These are phyloP conservation scores for Xylaria bambusicola DNA, from an alignment of 495 filamentous ascomycete genomes.

Conservation along the genomic window DNA sequence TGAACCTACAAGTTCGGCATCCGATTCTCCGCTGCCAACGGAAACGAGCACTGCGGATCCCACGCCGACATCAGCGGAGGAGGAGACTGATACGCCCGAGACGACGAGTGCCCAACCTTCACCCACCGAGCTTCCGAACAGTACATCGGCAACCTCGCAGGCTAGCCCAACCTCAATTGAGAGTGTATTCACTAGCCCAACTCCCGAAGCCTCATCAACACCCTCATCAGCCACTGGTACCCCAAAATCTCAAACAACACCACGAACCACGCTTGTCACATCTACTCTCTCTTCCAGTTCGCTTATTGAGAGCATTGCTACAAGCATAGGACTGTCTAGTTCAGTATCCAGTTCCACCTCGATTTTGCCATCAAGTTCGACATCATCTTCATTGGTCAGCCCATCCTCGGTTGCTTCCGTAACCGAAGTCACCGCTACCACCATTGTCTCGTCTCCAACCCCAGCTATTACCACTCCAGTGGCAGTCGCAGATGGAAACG, in stretches of 20 bases:
- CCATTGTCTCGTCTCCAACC: background rate
- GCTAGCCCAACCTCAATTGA: constrained; percentile 22
- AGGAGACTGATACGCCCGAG: background rate
- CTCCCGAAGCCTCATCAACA: constrained; percentile 17
- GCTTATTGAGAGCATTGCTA: constrained; percentile 24
- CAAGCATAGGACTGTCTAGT: constrained; percentile 27
- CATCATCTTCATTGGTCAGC: background rate
- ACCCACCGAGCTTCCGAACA: constrained; percentile 17
- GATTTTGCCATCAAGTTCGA: background rate
- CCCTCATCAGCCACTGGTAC: constrained; percentile 19
- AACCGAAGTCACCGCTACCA: background rate
- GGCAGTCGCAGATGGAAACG: constrained; percentile 12
- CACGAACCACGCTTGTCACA: constrained; percentile 31
- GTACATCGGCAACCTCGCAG: constrained; percentile 22
- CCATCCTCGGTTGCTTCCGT: background rate
- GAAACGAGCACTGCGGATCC: constrained; percentile 1
- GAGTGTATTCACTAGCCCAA: constrained; percentile 11
- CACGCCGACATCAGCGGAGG: background rate
- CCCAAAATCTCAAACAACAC: constrained; percentile 7
- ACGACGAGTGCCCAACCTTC: background rate
- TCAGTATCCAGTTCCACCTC: constrained; percentile 9
- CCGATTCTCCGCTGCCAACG: background rate
- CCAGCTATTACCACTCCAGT: constrained; percentile 8
- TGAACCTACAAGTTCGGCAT: constrained; percentile 3
- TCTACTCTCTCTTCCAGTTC: constrained; percentile 24